Evolutionary conservation across 192 early-diverging fungal species (phyloP).

Genomic region (Rhizophagus clarus): DNA sequence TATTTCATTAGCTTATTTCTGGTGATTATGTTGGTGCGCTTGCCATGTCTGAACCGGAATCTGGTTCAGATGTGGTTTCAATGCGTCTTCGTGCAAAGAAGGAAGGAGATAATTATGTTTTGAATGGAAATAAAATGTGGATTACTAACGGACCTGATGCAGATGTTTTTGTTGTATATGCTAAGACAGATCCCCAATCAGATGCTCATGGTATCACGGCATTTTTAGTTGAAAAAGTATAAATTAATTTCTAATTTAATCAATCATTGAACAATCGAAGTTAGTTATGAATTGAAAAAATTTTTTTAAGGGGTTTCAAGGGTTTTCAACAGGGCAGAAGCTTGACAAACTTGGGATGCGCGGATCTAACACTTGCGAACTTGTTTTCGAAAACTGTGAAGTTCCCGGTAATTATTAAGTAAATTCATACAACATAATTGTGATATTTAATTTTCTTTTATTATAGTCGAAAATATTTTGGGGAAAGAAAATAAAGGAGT

Average conservation of each 20-base stretch:
- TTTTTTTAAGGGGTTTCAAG: slow-evolving; percentile 64
- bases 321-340: slow-evolving; percentile 85
- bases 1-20: slow-evolving; percentile 62
- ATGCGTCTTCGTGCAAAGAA: slow-evolving; percentile 85
- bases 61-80: slow-evolving; percentile 91
- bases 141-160: slow-evolving; percentile 96
- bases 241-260: background rate
- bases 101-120: slow-evolving; percentile 80
- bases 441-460: slow-evolving; percentile 1
- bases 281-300: background rate
- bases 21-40: slow-evolving; percentile 90
- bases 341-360: slow-evolving; percentile 97
- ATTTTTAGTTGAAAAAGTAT: slow-evolving; percentile 87
- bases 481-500: slow-evolving; percentile 85
- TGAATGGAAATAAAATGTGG: slow-evolving; percentile 95
- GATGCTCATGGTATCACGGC: slow-evolving; percentile 90
- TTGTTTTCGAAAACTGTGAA: slow-evolving; percentile 92
- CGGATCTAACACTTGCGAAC: slow-evolving; percentile 92
- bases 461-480: slow-evolving; percentile 76
- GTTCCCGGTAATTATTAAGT: slow-evolving; percentile 62
- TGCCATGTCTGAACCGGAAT: slow-evolving; percentile 91
- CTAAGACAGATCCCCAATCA: slow-evolving; percentile 81
- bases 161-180: slow-evolving; percentile 88
- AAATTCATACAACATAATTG: background rate
- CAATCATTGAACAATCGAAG: background rate